phyloP scores from a whole-genome alignment of 306 rosid genomes.

The Calophaca sinica region DNA sequence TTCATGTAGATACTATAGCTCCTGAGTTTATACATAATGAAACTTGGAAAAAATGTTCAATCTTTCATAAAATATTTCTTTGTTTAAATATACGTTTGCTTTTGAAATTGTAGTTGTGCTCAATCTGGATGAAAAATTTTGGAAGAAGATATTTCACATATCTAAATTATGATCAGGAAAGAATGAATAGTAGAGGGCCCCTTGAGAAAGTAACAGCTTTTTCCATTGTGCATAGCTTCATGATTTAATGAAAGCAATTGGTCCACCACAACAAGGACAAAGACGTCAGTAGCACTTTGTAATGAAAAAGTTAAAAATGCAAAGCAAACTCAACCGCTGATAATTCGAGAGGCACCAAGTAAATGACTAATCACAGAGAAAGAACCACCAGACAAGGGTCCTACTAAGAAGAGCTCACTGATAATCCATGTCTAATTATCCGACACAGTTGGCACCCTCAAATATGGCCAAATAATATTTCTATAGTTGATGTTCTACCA shows the following conservation, averaged over 20 bases:
- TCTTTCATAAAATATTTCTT: no score
- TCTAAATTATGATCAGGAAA: constrained; percentile 1
- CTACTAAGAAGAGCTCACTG: constrained; percentile 32
- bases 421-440: constrained; percentile 50
- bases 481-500: constrained; percentile 12
- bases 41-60: no score
- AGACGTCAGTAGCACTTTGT: no score
- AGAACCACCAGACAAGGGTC: constrained; percentile 6
- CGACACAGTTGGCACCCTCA: constrained; percentile 43
- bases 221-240: constrained; percentile 2
- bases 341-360: constrained; percentile 13
- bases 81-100: no score
- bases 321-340: constrained; percentile 23
- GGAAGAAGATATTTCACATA: constrained; percentile 8
- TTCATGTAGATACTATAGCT: no score
- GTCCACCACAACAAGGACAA: constrained; percentile 43
- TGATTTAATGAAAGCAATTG: constrained; percentile 37
- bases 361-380: neutral
- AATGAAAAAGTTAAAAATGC: neutral
- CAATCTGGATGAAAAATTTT: neutral
- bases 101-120: neutral
- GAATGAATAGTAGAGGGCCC: constrained; percentile 18
- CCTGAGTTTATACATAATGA: no score
- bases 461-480: constrained; percentile 48
- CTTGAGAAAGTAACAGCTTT: constrained; percentile 26